phyloP scores from a whole-genome alignment of 2,329 filamentous ascomycete species.

The Sarocladium kiliense region DNA sequence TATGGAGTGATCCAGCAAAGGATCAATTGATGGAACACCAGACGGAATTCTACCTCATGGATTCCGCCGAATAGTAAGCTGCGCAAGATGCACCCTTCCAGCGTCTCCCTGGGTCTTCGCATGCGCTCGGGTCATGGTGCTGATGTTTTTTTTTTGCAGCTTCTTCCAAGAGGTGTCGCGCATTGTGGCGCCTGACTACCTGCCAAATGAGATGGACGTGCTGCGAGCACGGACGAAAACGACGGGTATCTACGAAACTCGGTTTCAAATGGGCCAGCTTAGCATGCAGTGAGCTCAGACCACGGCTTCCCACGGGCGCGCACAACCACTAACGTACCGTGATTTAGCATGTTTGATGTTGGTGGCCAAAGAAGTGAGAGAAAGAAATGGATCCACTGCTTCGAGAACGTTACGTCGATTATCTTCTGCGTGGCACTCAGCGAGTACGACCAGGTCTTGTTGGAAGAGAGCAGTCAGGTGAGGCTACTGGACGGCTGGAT shows the following conservation, averaged over 20 bases:
- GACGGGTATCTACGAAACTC: conserved; percentile 97
- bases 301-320: background rate
- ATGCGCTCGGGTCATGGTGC: background rate
- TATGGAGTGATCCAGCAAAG: conserved; percentile 88
- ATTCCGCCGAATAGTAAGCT: conserved; percentile 93
- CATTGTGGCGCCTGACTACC: conserved; percentile 79
- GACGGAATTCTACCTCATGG: conserved; percentile 98
- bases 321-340: conserved; percentile 13
- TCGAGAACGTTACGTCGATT: conserved; percentile 98
- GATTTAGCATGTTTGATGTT: conserved; percentile 92
- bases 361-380: conserved; percentile 94
- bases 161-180: conserved; percentile 92
- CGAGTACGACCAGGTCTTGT: conserved; percentile 94
- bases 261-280: conserved; percentile 96
- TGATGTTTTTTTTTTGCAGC: conserved; percentile 42
- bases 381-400: conserved; percentile 99
- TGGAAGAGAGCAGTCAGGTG: conserved; percentile 97
- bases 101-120: too few relatives aligned
- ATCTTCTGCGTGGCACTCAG: conserved; percentile 98
- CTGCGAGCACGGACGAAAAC: conserved; percentile 95
- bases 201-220: conserved; percentile 91
- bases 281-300: conserved; percentile 81
- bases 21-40: conserved; percentile 84
- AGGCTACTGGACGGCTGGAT: conserved; percentile 18
- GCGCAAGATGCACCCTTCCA: background rate